Conservation (phyloP, 352 stramenopile species). For the Phytophthora rubi region DNA sequence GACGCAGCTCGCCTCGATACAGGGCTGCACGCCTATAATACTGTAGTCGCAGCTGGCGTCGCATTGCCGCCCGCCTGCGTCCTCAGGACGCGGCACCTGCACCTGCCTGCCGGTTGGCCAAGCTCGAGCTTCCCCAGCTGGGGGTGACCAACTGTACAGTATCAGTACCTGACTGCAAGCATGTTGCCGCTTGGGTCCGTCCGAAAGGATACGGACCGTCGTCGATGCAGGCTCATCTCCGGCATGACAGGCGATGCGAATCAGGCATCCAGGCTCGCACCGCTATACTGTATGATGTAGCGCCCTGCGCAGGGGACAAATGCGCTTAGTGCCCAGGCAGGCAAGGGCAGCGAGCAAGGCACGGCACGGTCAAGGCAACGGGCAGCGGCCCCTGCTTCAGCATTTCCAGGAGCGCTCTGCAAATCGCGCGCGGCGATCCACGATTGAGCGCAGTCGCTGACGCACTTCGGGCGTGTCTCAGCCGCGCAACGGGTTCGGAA, state of each 20-base stretch:
- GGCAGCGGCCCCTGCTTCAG: neutral
- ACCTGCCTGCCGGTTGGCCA: no score
- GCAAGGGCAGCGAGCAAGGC: neutral
- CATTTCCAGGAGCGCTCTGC: neutral
- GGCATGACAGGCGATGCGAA: conserved; percentile 5
- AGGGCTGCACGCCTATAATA: no score
- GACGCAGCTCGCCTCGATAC: neutral
- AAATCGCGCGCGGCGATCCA: conserved; percentile 7
- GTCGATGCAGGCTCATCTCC: conserved; percentile 9
- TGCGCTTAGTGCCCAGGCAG: neutral
- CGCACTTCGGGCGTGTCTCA: conserved; percentile 21
- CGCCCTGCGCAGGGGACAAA: neutral
- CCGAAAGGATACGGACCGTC: conserved; percentile 16
- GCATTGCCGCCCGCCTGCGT: neutral
- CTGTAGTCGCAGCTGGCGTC: neutral
- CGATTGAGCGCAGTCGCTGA: conserved; percentile 13
- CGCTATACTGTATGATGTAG: no score
- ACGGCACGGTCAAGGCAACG: neutral
- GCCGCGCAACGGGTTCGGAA: conserved; percentile 5
- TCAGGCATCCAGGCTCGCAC: neutral
- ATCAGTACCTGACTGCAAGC: neutral
- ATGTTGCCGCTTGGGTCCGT: neutral
- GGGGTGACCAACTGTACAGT: neutral
- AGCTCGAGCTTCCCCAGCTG: neutral
- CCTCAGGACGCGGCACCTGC: neutral